phyloP scores from a whole-genome alignment of 306 rosid species.

The Vicia villosa region DNA sequence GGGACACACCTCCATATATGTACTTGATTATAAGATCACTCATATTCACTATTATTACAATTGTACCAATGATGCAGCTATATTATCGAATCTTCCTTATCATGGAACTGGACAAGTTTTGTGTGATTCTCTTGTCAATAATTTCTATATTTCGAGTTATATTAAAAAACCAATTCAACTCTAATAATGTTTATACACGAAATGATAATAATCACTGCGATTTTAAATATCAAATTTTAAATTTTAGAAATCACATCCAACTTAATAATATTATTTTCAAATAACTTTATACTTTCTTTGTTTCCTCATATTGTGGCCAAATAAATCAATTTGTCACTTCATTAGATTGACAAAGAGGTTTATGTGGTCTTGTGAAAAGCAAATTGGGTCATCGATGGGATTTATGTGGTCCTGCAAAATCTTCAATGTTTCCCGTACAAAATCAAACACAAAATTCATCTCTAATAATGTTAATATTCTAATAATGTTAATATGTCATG shows the following conservation, averaged over 20 bases:
- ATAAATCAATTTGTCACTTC: slow-evolving; percentile 34
- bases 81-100: slow-evolving; percentile 48
- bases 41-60: background rate
- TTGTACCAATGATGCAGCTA: slow-evolving; percentile 35
- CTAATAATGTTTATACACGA: too few relatives aligned
- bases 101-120: slow-evolving; percentile 52
- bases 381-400: slow-evolving; percentile 26
- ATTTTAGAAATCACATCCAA: too few relatives aligned
- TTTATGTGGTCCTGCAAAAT: slow-evolving; percentile 46
- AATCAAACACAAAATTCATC: too few relatives aligned
- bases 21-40: slow-evolving; percentile 35
- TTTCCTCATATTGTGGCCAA: slow-evolving; percentile 28
- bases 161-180: too few relatives aligned
- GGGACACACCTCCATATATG: slow-evolving; percentile 52
- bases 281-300: too few relatives aligned
- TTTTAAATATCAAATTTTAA: too few relatives aligned
- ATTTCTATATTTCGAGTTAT: slow-evolving; percentile 12
- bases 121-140: slow-evolving; percentile 55
- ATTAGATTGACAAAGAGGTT: slow-evolving; percentile 34
- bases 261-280: too few relatives aligned
- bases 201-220: too few relatives aligned
- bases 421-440: slow-evolving; percentile 14
- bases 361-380: slow-evolving; percentile 30
- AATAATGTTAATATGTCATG: too few relatives aligned
- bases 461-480: too few relatives aligned